Percentiles rank a stretch among this genome's conserved stretches.
Evolutionary conservation across 345 rosid species (phyloP).

Genomic region (Corchorus capsularis): DNA sequence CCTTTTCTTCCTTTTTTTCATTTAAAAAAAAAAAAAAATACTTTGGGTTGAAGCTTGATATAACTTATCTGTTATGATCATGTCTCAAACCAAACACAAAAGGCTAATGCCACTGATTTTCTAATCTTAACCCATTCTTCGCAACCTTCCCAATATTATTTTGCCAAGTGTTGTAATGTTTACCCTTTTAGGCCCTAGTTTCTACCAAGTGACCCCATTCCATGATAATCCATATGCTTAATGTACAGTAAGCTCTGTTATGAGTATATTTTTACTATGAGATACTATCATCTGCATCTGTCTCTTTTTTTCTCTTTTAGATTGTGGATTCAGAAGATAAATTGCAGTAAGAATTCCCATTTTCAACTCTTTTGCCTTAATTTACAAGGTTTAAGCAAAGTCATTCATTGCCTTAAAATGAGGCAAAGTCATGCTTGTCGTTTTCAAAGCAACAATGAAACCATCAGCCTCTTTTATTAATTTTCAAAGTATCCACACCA

Average conservation of each 20-base stretch:
- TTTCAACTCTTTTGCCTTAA: background rate
- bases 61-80: background rate
- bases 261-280: constrained; percentile 12
- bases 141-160: constrained; percentile 3
- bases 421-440: constrained; percentile 14
- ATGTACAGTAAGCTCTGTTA: constrained; percentile 41
- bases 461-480: background rate
- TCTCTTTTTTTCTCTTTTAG: constrained; percentile 1
- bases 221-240: constrained; percentile 18
- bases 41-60: background rate
- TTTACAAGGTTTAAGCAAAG: background rate
- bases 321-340: constrained; percentile 4
- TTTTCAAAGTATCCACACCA: constrained; percentile 8
- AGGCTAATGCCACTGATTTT: constrained; percentile 26
- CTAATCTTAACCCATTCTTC: constrained; percentile 41
- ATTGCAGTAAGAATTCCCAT: background rate
- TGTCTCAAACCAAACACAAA: background rate
- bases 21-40: background rate
- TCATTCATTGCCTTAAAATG: background rate
- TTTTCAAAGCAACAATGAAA: constrained; percentile 8
- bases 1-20: background rate
- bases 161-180: constrained; percentile 24
- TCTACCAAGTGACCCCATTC: constrained; percentile 26
- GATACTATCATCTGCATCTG: constrained; percentile 19
- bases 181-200: constrained; percentile 22